These are phyloP conservation scores for Funneliformis geosporum DNA, from an alignment of 192 early-diverging fungal genomes.

Conservation along the genomic window DNA sequence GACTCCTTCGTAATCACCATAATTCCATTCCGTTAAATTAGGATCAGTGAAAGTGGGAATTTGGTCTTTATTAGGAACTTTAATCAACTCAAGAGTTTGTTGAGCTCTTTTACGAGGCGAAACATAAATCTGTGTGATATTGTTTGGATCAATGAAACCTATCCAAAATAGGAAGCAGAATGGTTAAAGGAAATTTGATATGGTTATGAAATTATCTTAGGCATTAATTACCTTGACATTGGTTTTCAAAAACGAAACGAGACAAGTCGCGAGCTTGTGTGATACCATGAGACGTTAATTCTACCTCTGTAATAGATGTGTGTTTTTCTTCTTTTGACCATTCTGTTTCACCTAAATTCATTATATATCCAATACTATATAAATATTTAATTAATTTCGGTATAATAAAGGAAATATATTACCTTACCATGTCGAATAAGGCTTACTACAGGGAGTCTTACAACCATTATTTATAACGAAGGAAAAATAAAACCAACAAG, in stretches of 20 bases:
- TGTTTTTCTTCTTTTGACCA: conserved; percentile 51
- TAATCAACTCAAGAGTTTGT: conserved; percentile 40
- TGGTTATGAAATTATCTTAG: neutral
- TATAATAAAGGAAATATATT: too few species aligned
- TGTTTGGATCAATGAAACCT: conserved; percentile 44
- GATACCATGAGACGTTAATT: conserved; percentile 39
- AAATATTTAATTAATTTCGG: neutral
- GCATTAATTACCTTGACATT: conserved; percentile 32
- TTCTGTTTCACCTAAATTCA: conserved; percentile 46
- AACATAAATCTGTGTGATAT: conserved; percentile 40
- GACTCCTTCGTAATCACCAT: conserved; percentile 49
- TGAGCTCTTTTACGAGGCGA: conserved; percentile 44
- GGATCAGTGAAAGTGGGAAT: conserved; percentile 39
- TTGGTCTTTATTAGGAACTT: conserved; percentile 2
- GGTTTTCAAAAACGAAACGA: conserved; percentile 49
- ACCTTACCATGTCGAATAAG: conserved; percentile 49
- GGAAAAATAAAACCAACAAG: too few species aligned
- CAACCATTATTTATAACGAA: neutral
- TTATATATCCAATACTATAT: too few species aligned
- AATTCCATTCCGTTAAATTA: conserved; percentile 46
- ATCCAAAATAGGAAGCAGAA: neutral
- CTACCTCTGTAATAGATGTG: conserved; percentile 44
- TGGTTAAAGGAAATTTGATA: neutral
- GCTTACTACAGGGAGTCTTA: conserved; percentile 38
- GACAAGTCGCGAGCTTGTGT: conserved; percentile 43